phyloP scores from a whole-genome alignment of 768 basidiomycete species.

The Tulasnella sp. region DNA sequence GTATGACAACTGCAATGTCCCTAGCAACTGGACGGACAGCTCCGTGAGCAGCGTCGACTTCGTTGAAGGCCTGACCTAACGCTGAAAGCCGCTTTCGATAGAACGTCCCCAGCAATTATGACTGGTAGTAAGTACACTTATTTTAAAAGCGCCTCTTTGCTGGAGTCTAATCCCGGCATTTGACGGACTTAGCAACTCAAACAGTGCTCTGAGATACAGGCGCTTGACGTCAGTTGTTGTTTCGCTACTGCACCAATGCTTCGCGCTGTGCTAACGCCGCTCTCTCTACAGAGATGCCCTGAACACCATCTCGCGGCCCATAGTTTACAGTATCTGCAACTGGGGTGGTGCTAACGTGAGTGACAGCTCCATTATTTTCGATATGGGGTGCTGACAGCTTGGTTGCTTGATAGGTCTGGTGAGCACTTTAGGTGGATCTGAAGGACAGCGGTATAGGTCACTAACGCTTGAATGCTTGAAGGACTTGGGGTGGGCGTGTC shows the following conservation, averaged over 20 bases:
- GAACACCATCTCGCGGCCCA: slow-evolving; percentile 32
- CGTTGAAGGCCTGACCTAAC: no score
- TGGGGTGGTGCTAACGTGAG: slow-evolving; percentile 41
- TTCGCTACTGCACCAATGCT: background rate
- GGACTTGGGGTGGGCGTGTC: slow-evolving; percentile 48
- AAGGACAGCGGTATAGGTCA: slow-evolving; percentile 26
- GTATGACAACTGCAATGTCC: slow-evolving; percentile 47
- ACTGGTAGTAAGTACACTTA: slow-evolving; percentile 37
- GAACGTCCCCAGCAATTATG: slow-evolving; percentile 26
- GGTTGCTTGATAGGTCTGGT: slow-evolving; percentile 29
- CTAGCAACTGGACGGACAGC: slow-evolving; percentile 38
- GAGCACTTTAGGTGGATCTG: slow-evolving; percentile 26
- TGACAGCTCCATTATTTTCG: background rate
- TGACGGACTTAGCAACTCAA: slow-evolving; percentile 37
- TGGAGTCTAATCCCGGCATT: background rate
- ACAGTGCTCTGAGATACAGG: slow-evolving; percentile 45
- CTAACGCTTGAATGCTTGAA: slow-evolving; percentile 29
- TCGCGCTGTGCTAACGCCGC: background rate
- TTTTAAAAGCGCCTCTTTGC: background rate
- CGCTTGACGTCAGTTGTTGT: slow-evolving; percentile 36
- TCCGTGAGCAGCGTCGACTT: background rate
- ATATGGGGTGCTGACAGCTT: background rate
- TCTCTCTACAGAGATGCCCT: slow-evolving; percentile 32
- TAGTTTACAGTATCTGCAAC: slow-evolving; percentile 41
- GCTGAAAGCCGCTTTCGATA: no score